A percentile compares a stretch with the other conserved stretches of the same genome.
These are phyloP conservation scores for Raphidocelis subcapitata DNA, from an alignment of 139 green algal species.

Conservation along the genomic window DNA sequence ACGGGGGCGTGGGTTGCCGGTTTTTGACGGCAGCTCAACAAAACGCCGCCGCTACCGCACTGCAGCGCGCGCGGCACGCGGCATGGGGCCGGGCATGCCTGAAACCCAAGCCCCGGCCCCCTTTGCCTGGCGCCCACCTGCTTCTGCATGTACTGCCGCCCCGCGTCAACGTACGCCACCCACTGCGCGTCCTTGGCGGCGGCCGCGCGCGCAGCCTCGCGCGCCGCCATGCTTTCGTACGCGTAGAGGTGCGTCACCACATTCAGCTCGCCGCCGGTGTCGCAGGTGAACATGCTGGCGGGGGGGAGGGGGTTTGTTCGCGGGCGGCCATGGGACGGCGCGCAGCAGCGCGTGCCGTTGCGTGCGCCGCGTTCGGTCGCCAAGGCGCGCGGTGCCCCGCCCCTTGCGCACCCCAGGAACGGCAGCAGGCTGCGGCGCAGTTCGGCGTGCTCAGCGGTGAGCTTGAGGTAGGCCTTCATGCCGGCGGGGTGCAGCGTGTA, in stretches of 20 bases:
- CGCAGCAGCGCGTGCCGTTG: no score
- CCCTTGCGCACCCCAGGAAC: constrained; percentile 40
- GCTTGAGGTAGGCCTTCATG: constrained; percentile 21
- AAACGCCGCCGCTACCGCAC: not conserved
- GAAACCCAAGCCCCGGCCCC: not conserved
- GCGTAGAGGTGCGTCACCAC: constrained; percentile 52
- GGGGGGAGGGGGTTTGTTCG: not conserved
- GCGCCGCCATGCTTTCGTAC: constrained; percentile 48
- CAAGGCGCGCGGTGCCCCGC: no score
- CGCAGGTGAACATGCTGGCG: constrained; percentile 52
- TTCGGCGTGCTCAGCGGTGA: constrained; percentile 31
- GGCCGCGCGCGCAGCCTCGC: constrained; percentile 27
- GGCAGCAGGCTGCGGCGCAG: constrained; percentile 38
- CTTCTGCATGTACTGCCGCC: constrained; percentile 28
- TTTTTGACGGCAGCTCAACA: not conserved
- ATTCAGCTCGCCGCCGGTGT: constrained; percentile 48
- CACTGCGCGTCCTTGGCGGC: constrained; percentile 33
- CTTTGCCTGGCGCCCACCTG: constrained; percentile 35
- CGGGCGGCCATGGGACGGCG: no score
- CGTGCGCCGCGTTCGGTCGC: no score
- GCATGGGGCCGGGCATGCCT: not conserved
- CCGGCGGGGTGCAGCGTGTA: constrained; percentile 48
- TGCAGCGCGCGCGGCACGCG: not conserved
- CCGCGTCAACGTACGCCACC: constrained; percentile 29
- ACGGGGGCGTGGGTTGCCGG: not conserved